phyloP scores from a whole-genome alignment of 164 flowering plant species.

The Magnolia officinalis region DNA sequence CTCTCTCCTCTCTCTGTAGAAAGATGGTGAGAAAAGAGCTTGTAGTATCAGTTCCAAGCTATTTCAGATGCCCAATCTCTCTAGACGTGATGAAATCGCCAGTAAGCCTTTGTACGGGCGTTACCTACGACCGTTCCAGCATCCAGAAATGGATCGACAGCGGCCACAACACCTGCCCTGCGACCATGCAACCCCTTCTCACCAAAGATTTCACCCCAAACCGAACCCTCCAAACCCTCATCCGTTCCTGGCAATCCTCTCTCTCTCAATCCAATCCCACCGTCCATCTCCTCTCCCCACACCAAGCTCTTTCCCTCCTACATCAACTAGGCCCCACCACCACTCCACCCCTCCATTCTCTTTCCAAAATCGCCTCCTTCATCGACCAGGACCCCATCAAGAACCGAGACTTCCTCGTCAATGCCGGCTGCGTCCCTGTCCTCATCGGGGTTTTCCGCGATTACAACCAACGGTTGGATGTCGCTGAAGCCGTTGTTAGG shows the following conservation, averaged over 20 bases:
- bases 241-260: constrained; percentile 70
- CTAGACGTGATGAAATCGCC: constrained; percentile 92
- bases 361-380: constrained; percentile 24
- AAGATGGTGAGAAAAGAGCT: constrained; percentile 28
- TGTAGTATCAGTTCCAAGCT: constrained; percentile 62
- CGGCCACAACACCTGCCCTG: constrained; percentile 95
- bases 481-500: constrained; percentile 29
- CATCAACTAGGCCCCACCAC: constrained; percentile 4
- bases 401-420: constrained; percentile 40
- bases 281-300: not conserved
- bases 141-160: constrained; percentile 86
- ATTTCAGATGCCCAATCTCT: constrained; percentile 85
- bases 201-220: constrained; percentile 72
- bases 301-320: not conserved
- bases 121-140: constrained; percentile 85
- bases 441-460: constrained; percentile 31
- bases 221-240: constrained; percentile 74
- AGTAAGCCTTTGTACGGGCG: constrained; percentile 84
- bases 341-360: not conserved
- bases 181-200: constrained; percentile 82
- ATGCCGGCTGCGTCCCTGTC: constrained; percentile 34
- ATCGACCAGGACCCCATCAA: constrained; percentile 35
- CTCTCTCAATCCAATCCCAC: not conserved
- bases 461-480: constrained; percentile 10
- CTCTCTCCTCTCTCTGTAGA: not conserved